Evolutionary conservation across 768 basidiomycete genomes (phyloP), one percentile per base, ranked within the genome.

Genomic region (Collybiopsis luxurians): DNA sequence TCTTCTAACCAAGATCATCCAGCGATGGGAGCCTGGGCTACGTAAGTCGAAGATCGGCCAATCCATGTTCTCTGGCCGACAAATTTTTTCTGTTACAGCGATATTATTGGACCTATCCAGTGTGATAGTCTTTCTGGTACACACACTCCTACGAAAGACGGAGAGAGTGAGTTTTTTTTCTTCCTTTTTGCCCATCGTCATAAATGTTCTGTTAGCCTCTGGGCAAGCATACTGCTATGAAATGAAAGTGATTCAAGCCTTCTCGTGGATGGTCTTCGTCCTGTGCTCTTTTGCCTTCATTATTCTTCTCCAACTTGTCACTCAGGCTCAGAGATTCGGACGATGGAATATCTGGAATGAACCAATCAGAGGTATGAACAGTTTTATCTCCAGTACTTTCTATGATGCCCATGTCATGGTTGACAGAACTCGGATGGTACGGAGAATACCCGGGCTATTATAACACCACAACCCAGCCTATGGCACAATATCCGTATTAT

Each of bases 21-120:
- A 90, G 90, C 85, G 23, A 81, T 88, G 83, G 89, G 79, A 30
- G 82, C 90, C 17, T 92, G 89, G 88, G 73, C 87, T 23, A 78
- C 79, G 88, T 90, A 68, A 68, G 83, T 51, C 24, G 36, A 62
- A 56, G 42, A 17, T 45, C 40, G 9, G 27, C 39, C 13, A 34
- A 15, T 10, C 48, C 54, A 40, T 38, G 24, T 42, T 56, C 31
- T 54, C 31, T 23, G 21, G 19, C 45, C 21, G 54, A 51, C 46
- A n/a, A n/a, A n/a, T n/a, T n/a, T n/a, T n/a, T 62, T 24, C 7
- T 19, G 11, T 56, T 17, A 24, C 56, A 90, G 89, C 30, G 90
- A 92, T 69, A 76, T 91, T 54, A 84, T 90, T 57, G 87, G 88
- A 2, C 59, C 69, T 53, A 66, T 79, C 7, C 85, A 90, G 63